Base-by-base conservation (phyloP, 352 stramenopile species). In the Phytophthora tubulina region DNA sequence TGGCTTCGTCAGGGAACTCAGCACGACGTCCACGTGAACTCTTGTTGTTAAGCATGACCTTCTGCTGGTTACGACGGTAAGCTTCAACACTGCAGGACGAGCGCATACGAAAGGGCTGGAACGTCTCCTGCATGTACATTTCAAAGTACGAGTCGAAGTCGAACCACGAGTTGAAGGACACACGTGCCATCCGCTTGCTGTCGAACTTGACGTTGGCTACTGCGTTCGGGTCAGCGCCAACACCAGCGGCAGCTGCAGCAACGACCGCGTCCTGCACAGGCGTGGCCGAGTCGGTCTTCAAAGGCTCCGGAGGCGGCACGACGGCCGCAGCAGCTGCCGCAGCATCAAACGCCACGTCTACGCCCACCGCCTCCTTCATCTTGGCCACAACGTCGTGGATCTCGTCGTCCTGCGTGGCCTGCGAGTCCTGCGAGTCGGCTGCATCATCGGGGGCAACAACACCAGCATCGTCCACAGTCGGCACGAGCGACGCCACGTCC, bases 31-130 rank as follows among this genome's bases (percentile, higher is more conserved):
- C 88, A 52, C 88, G 84, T 44, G 88, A 93, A 74, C 89, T 93
- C 72, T 95, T 95, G 74, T 95, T 93, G 66, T 91, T 95, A 50
- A 93, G 86, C 88, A 93, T 95, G 50, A 93, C 86, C 71, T 95
- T 95, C 60, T 93, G 88, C 68, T 93, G 88, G 71, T 95, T 95
- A 62, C 88, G 88, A 41, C 86, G 84, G 60, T 95, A 95, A 13
- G 88, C 84, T 30, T 95, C 88, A 1, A 95, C 86, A 55, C 86
- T 93, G 72, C 88, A 95, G 49, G 85, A 93, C 57, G 88, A 95
- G 55, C 88, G 86, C 86, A 95, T 93, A 60, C 88, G 85, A 76
- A 94, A 95, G 41, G 88, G 88, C 85, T 95, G 88, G 80, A 88
- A 95, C 60, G 88, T 95, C 48, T 95, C 88, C 62, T 93, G 84